Evolutionary conservation across 2,329 filamentous ascomycete species (phyloP), one percentile per base, ranked within the genome.

Genomic region (Ophiostoma angusticollis): DNA sequence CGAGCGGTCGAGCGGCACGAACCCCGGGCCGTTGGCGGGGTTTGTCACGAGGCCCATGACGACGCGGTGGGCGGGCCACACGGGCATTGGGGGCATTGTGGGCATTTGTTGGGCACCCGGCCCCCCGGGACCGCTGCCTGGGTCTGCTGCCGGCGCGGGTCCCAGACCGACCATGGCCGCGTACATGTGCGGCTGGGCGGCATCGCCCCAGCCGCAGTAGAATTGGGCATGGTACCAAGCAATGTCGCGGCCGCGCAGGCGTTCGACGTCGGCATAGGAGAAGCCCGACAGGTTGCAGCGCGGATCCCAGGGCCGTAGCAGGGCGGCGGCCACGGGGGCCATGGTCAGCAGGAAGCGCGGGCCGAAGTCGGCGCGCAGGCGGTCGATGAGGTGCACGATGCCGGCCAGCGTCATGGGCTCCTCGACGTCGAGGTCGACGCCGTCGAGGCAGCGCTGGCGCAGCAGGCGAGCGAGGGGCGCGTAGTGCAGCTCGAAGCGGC

Each of bases 221-320:
- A 89, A 87, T 51, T 89, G 84, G 11, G 79, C 67, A 50, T 89
- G 87, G 54, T 89, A 89, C 80, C 81, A 91, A 1, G 68, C 70
- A 17, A 89, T 80, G 44, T 79, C 68, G 13, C 56, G 53, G 0
- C 77, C 77, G 17, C 75, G 64, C 57, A 70, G 64, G 21, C 67
- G 67, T 54, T 89, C 82, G 6, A 89, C 64, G 27, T 74, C 67
- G 22, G 74, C 68, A 55, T 91, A 87, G 49, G 75, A 71, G 54
- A 89, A 89, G 0, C 83, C 84, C 33, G 75, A 81, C 1, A 91
- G 63, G 54, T 82, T 78, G 39, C 72, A 65, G 40, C 71, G 64
- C n/a, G 64, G 55, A 9, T 69, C 61, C 38, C 70, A 62, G 9
- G 64, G 55, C 9, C 67, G 60, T 42, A 84, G 60, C 28, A 89